Conservation (phyloP, 306 rosid genomes). For the Cicer judaicum region DNA sequence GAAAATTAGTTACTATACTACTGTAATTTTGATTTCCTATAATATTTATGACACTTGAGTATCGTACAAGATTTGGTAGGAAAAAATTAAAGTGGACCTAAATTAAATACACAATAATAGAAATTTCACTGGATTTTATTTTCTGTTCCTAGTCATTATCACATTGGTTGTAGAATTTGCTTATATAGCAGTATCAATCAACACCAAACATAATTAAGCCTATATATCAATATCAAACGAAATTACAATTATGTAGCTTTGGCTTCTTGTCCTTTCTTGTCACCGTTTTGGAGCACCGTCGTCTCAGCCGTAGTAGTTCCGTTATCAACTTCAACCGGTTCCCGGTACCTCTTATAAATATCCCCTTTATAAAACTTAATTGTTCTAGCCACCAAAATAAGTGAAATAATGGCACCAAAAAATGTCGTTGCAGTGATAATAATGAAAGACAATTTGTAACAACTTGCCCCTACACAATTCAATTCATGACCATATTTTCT, state of each 20-base stretch:
- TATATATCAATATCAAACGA: background rate
- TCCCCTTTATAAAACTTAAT: conserved; percentile 55
- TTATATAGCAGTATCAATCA: background rate
- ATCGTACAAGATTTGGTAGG: background rate
- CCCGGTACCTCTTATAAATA: conserved; percentile 50
- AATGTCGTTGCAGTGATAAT: conserved; percentile 50
- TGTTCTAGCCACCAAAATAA: conserved; percentile 58
- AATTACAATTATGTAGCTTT: background rate
- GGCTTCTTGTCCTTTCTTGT: background rate
- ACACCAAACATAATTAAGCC: background rate
- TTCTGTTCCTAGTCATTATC: conserved; percentile 4
- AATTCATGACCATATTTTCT: conserved; percentile 42
- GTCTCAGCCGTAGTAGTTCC: conserved; percentile 14
- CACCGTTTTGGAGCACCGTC: conserved; percentile 23
- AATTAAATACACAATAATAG: too few species aligned
- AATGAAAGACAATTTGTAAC: conserved; percentile 51
- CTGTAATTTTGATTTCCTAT: background rate
- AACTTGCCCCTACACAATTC: conserved; percentile 49
- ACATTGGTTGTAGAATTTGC: background rate
- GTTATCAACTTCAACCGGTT: background rate
- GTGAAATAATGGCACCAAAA: conserved; percentile 50
- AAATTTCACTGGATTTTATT: background rate
- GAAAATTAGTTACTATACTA: background rate
- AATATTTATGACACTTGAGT: background rate
- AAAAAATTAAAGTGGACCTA: background rate